Conservation (phyloP, 805 yeast genomes). For the Scheffersomyces spartinae region DNA sequence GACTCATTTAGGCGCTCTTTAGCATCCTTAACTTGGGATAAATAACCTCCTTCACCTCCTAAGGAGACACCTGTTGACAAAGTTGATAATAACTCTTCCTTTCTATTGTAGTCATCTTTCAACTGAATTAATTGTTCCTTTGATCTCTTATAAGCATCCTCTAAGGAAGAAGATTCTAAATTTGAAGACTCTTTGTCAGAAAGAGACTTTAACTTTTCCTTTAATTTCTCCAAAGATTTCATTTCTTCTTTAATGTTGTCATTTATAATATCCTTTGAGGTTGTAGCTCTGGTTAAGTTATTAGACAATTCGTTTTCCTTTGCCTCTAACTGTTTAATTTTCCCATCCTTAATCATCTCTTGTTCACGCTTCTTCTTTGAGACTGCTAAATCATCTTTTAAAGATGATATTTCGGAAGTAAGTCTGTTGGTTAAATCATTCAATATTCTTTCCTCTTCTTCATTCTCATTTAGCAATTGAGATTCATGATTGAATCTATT, state of each 20-base stretch:
- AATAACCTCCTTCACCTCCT: constrained; percentile 73
- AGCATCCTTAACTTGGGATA: constrained; percentile 54
- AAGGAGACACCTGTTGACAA: constrained; percentile 85
- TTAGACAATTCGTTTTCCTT: constrained; percentile 47
- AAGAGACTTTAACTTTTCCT: constrained; percentile 3
- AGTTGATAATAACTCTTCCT: constrained; percentile 73
- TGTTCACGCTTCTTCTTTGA: constrained; percentile 41
- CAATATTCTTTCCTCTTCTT: constrained; percentile 27
- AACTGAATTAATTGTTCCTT: constrained; percentile 32
- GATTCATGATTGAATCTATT: constrained; percentile 32
- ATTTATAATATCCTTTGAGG: constrained; percentile 45
- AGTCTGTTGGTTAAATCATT: constrained; percentile 34
- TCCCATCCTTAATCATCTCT: constrained; percentile 51
- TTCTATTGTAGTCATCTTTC: constrained; percentile 38
- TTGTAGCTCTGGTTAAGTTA: constrained; percentile 53
- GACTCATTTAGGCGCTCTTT: constrained; percentile 44
- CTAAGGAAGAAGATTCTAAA: constrained; percentile 29
- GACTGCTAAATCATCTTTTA: constrained; percentile 49
- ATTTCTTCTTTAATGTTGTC: constrained; percentile 44
- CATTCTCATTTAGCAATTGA: constrained; percentile 29
- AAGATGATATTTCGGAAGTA: constrained; percentile 41
- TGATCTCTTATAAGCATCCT: constrained; percentile 32
- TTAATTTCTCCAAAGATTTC: not conserved
- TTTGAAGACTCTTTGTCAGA: too few relatives aligned
- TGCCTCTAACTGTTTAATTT: constrained; percentile 46